phyloP scores from a whole-genome alignment of 2,329 filamentous ascomycete genomes.

The Aspergillus bombycis region DNA sequence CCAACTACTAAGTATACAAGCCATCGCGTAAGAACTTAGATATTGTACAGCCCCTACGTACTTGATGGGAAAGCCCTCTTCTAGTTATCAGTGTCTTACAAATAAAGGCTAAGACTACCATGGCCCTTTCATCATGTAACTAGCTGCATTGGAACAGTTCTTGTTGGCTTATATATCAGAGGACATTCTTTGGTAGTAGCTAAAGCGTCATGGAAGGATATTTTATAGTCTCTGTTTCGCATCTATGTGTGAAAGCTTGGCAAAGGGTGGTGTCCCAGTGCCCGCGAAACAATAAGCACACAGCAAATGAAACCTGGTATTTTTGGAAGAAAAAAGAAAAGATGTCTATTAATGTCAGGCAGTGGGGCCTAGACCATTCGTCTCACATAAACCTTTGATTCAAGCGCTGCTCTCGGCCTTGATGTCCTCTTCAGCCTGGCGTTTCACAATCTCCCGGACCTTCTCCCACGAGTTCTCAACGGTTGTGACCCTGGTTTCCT shows the following conservation, averaged over 20 bases:
- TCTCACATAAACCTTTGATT: background rate
- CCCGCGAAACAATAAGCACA: background rate
- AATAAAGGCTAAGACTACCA: rapidly evolving
- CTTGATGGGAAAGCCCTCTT: too few species aligned
- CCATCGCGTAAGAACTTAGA: background rate
- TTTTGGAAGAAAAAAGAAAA: background rate
- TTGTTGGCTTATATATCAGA: background rate
- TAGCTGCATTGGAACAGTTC: background rate
- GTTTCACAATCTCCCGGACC: slow-evolving; percentile 74
- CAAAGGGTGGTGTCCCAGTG: background rate
- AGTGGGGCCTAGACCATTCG: background rate
- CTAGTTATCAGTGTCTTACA: background rate
- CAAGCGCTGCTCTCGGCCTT: slow-evolving; percentile 18
- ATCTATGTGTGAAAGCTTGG: background rate
- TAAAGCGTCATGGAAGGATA: background rate
- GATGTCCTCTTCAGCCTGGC: slow-evolving; percentile 63
- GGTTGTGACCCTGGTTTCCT: slow-evolving; percentile 73
- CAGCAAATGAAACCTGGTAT: background rate
- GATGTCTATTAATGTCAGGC: background rate
- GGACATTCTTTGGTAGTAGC: background rate
- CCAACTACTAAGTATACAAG: background rate
- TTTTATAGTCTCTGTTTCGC: background rate
- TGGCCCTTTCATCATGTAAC: background rate
- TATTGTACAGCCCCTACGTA: background rate
- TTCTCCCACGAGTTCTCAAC: slow-evolving; percentile 61